These are phyloP conservation scores for Neofusicoccum parvum DNA, from an alignment of 2,329 filamentous ascomycete species.

Conservation along the genomic window DNA sequence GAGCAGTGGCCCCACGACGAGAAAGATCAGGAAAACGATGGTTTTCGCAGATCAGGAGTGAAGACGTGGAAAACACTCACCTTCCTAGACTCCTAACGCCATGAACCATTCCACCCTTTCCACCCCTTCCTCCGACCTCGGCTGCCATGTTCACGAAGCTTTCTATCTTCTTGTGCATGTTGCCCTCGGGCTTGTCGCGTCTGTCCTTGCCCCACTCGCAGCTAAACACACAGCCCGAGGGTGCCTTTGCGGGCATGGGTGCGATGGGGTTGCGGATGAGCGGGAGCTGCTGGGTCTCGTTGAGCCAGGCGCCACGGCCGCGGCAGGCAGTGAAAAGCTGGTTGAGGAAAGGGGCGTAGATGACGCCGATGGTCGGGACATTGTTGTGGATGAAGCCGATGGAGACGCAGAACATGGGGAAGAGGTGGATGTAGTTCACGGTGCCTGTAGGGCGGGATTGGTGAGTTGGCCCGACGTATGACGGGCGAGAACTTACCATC, in stretches of 20 bases:
- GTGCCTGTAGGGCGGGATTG: slow-evolving; percentile 51
- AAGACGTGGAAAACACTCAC: slow-evolving; percentile 28
- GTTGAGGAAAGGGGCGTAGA: slow-evolving; percentile 70
- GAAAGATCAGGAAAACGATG: too few species aligned
- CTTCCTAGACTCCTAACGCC: slow-evolving; percentile 70
- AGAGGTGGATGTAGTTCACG: slow-evolving; percentile 79
- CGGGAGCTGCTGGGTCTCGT: slow-evolving; percentile 65
- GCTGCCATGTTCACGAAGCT: slow-evolving; percentile 76
- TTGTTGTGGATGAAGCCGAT: slow-evolving; percentile 68
- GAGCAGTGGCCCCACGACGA: too few species aligned
- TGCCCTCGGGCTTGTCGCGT: slow-evolving; percentile 65
- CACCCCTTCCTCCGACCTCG: slow-evolving; percentile 63
- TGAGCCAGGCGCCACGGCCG: slow-evolving; percentile 70
- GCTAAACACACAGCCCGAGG: slow-evolving; percentile 69
- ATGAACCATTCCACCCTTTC: slow-evolving; percentile 78
- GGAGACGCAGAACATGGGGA: slow-evolving; percentile 80
- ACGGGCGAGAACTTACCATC: slow-evolving; percentile 54
- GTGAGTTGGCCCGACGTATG: not conserved
- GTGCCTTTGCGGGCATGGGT: slow-evolving; percentile 65
- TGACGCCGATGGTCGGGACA: slow-evolving; percentile 67
- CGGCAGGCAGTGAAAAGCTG: slow-evolving; percentile 70
- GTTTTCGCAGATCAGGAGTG: too few species aligned
- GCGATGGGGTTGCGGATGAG: slow-evolving; percentile 64
- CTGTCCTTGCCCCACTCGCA: slow-evolving; percentile 83
- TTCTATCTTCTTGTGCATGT: slow-evolving; percentile 71